phyloP scores from a whole-genome alignment of 2,329 filamentous ascomycete genomes.

The Aspergillus costaricaensis region DNA sequence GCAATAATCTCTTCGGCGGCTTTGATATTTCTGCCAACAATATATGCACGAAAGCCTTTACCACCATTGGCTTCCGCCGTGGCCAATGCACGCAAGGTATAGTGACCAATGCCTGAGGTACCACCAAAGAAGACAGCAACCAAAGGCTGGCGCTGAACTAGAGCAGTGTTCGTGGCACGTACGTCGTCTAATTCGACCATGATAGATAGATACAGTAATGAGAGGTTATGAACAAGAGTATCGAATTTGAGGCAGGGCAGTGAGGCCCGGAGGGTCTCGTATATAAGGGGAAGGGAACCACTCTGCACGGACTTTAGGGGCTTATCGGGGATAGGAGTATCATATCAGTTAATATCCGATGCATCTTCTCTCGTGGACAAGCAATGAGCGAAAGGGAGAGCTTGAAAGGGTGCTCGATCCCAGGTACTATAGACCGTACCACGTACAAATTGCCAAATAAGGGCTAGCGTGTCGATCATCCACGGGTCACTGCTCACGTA shows the following conservation, averaged over 20 bases:
- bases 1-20: conserved; percentile 9
- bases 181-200: conserved; percentile 4
- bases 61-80: background rate
- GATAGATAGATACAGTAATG: background rate
- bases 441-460: background rate
- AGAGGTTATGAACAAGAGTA: background rate
- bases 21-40: conserved; percentile 6
- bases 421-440: background rate
- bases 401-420: background rate
- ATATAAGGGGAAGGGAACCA: background rate
- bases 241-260: background rate
- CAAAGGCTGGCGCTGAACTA: conserved; percentile 5
- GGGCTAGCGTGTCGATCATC: background rate
- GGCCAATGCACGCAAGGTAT: conserved; percentile 8
- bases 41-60: conserved; percentile 9
- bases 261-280: background rate
- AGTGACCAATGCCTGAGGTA: conserved; percentile 12
- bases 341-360: background rate
- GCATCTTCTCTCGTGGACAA: background rate
- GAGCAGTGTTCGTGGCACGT: background rate
- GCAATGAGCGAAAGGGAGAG: background rate
- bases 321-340: background rate
- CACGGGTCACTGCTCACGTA: no score
- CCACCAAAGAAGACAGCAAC: conserved; percentile 12
- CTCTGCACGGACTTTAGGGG: background rate